Conservation (phyloP, 2,329 filamentous ascomycete genomes). For the Cladosporium phlei region DNA sequence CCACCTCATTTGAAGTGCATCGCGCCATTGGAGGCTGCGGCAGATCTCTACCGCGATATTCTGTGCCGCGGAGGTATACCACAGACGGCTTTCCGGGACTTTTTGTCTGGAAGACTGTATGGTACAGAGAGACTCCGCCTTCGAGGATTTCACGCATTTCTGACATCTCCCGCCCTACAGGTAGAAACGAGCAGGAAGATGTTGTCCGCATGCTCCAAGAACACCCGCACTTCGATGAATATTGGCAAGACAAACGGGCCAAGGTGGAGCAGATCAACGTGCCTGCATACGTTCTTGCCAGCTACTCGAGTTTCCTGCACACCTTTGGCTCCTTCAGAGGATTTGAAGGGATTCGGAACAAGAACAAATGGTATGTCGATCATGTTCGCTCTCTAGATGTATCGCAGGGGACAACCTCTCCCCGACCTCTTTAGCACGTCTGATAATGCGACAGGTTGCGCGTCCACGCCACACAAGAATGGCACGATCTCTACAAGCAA, state of each 20-base stretch:
- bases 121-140: too few species aligned
- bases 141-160: too few species aligned
- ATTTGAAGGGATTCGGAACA: constrained; percentile 33
- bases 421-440: too few species aligned
- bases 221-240: constrained; percentile 15
- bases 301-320: constrained; percentile 17
- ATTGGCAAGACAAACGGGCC: constrained; percentile 20
- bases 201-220: constrained; percentile 14
- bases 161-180: too few species aligned
- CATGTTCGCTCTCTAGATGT: too few species aligned
- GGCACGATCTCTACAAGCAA: constrained; percentile 38
- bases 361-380: too few species aligned
- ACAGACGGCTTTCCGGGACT: not conserved
- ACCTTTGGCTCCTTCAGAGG: constrained; percentile 24
- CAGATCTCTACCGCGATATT: constrained; percentile 43
- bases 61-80: constrained; percentile 37
- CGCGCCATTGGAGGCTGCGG: constrained; percentile 42
- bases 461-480: constrained; percentile 39
- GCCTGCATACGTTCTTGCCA: constrained; percentile 18
- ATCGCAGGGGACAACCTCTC: too few species aligned
- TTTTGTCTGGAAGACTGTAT: too few species aligned
- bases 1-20: constrained; percentile 40
- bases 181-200: constrained; percentile 13
- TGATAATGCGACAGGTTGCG: constrained; percentile 36
- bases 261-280: constrained; percentile 17